Conservation (phyloP, 2,329 filamentous ascomycete genomes). For the Helminthosporium solani region DNA sequence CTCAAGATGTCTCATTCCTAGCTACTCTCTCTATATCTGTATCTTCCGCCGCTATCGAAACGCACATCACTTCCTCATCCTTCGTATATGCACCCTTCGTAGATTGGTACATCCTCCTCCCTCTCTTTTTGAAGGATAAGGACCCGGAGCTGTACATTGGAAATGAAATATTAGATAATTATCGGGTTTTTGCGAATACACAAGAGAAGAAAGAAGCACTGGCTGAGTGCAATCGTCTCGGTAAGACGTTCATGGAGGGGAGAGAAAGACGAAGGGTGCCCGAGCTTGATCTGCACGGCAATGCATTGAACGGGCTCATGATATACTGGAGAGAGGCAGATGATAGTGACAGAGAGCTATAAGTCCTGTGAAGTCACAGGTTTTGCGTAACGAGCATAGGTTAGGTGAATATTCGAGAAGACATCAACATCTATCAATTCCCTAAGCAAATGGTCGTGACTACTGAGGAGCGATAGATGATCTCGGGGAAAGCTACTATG, state of each 20-base stretch:
- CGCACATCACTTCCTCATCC: slow-evolving; percentile 17
- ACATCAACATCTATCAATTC: too few relatives aligned
- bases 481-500: too few relatives aligned
- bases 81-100: slow-evolving; percentile 43
- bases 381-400: too few relatives aligned
- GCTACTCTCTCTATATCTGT: slow-evolving; percentile 21
- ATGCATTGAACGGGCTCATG: slow-evolving; percentile 37
- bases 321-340: slow-evolving; percentile 26
- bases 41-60: slow-evolving; percentile 15
- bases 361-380: too few relatives aligned
- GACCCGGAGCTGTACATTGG: slow-evolving; percentile 39
- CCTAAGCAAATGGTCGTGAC: too few relatives aligned
- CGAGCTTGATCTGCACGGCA: slow-evolving; percentile 33
- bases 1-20: slow-evolving; percentile 34
- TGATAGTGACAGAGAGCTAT: slow-evolving; percentile 2
- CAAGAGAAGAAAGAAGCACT: slow-evolving; percentile 25
- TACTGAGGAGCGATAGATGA: too few relatives aligned
- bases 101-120: slow-evolving; percentile 38
- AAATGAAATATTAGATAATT: slow-evolving; percentile 39
- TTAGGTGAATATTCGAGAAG: too few relatives aligned
- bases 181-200: slow-evolving; percentile 24
- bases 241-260: slow-evolving; percentile 21
- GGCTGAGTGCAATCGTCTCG: slow-evolving; percentile 31
- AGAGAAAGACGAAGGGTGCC: slow-evolving; percentile 19
- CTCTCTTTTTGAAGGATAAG: slow-evolving; percentile 27